Base-by-base conservation (phyloP, 257 asterid genomes). In the Thymus quinquecostatus region DNA sequence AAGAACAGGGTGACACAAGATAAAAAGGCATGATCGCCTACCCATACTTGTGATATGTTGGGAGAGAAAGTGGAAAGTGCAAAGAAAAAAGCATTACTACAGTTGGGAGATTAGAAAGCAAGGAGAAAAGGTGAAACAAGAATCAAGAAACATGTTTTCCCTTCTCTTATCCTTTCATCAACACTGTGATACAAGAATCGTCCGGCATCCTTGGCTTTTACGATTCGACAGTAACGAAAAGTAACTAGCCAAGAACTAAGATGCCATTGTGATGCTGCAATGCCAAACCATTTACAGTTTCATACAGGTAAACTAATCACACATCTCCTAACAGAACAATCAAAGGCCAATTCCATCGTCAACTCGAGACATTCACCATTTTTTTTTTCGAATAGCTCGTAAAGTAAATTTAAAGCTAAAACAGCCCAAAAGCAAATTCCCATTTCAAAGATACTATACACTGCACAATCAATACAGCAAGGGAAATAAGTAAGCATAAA, bases 91-190 rank as follows among this genome's bases (percentile, higher is more conserved):
- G 77, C 27, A 29, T 28, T 5, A 14, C 47, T 41, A 77, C 74
- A 58, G 75, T 10, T 55, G 6, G 75, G 59, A 66, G 66, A 45
- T 76, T 28, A 64, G 47, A 74, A 69, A 70, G 67, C 12, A 74
- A 48, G 55, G 21, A 21, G 5, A 38, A 44, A 30, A 49, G 27
- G 60, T 21, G 58, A 66, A 63, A 45, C 27, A 43, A 60, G 73
- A 64, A 53, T 49, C 67, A 56, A 56, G 68, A 51, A 33, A 9
- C 66, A 48, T 49, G 60, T 45, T 21, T 5, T 64, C 50, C 28
- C 53, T 68, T 53, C 49, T 56, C n/a, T 62, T 6, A 14, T 14
- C 78, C 50, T 68, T 68, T 10, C 33, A 11, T 9, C 40, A 13
- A n/a, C 8, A 63, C 55, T 45, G 44, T 72, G 68, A 68, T 51